phyloP scores from a whole-genome alignment of 441 rosid species.

The Erodium texanum region DNA sequence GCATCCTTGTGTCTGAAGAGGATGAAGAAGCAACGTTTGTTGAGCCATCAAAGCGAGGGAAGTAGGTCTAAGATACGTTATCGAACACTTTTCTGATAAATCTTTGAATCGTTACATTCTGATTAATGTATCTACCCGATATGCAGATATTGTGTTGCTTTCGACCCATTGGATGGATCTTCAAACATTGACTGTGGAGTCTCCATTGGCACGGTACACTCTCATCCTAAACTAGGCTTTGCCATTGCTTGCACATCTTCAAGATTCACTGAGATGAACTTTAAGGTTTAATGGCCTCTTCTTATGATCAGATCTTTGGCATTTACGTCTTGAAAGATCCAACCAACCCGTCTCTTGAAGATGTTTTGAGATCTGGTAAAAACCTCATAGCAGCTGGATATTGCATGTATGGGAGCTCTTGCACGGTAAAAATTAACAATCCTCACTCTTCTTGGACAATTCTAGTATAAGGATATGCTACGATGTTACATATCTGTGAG shows the following conservation, averaged over 20 bases:
- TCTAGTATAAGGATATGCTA: neutral
- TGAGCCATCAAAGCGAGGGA: conserved; percentile 68
- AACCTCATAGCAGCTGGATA: conserved; percentile 94
- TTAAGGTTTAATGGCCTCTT: conserved; percentile 12
- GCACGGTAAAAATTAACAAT: conserved; percentile 52
- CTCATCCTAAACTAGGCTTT: conserved; percentile 5
- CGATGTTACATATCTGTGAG: neutral
- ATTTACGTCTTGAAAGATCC: conserved; percentile 60
- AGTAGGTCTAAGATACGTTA: conserved; percentile 25
- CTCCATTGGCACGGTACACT: conserved; percentile 86
- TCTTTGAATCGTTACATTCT: neutral
- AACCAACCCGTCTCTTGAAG: conserved; percentile 58
- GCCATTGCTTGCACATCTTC: neutral
- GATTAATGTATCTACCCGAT: neutral
- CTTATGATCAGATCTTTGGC: conserved; percentile 72
- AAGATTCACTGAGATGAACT: neutral
- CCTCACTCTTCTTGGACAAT: neutral
- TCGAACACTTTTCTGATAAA: conserved; percentile 7
- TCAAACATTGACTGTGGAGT: conserved; percentile 98
- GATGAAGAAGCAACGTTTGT: conserved; percentile 91
- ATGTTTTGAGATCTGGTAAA: conserved; percentile 81
- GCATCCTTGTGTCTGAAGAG: conserved; percentile 95
- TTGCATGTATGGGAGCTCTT: conserved; percentile 99
- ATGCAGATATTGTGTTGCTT: conserved; percentile 76
- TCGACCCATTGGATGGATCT: conserved; percentile 97